Evolutionary conservation across 352 stramenopile genomes (phyloP).

Genomic region (Phytophthora megakarya): DNA sequence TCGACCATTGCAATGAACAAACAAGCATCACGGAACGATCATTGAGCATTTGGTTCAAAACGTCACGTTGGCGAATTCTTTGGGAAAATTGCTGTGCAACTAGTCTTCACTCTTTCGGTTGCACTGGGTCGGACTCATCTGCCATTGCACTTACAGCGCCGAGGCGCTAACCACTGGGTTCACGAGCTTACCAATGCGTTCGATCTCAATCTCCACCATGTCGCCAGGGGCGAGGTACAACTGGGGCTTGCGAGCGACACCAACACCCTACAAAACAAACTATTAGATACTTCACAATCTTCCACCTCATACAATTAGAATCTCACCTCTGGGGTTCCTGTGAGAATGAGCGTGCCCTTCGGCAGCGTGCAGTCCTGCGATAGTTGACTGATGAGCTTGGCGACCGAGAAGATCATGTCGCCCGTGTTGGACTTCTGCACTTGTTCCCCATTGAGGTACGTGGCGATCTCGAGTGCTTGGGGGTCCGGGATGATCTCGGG

Average conservation of each 20-base stretch:
- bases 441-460: slow-evolving; percentile 78
- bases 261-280: slow-evolving; percentile 66
- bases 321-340: slow-evolving; percentile 85
- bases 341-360: slow-evolving; percentile 90
- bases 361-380: slow-evolving; percentile 89
- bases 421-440: slow-evolving; percentile 89
- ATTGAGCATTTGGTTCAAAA: slow-evolving; percentile 29
- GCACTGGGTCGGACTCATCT: no score
- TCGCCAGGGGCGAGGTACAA: slow-evolving; percentile 88
- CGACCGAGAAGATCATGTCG: slow-evolving; percentile 93
- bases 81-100: no score
- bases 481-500: slow-evolving; percentile 75
- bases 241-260: slow-evolving; percentile 85
- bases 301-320: not conserved
- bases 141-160: slow-evolving; percentile 48
- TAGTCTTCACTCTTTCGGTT: no score
- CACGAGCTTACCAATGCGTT: slow-evolving; percentile 87
- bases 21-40: no score
- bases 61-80: slow-evolving; percentile 12
- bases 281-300: slow-evolving; percentile 1
- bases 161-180: slow-evolving; percentile 83
- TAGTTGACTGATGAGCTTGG: slow-evolving; percentile 88
- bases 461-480: slow-evolving; percentile 77
- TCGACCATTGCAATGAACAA: no score
- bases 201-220: slow-evolving; percentile 91